Percentiles rank a stretch among this genome's conserved stretches.
phyloP scores from a whole-genome alignment of 345 rosid genomes.

The Populus deltoides region DNA sequence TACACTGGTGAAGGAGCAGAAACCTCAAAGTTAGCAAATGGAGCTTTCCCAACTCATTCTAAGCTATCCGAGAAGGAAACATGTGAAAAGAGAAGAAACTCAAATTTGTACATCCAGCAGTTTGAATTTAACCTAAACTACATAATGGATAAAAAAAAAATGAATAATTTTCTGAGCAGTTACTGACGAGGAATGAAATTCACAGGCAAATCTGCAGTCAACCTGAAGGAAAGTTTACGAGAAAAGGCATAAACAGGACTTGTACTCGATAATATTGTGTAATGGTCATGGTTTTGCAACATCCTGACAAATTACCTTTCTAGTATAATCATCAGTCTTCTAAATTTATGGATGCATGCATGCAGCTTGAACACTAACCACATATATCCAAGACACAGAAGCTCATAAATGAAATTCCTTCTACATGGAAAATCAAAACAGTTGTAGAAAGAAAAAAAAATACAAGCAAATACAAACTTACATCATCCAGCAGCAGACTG shows the following conservation, averaged over 20 bases:
- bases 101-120: neutral
- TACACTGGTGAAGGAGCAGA: neutral
- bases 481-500: slow-evolving; percentile 99
- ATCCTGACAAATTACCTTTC: neutral
- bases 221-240: neutral
- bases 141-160: neutral
- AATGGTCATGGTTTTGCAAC: neutral
- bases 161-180: neutral
- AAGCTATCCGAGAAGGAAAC: neutral
- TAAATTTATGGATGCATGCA: neutral
- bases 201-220: neutral
- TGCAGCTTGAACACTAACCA: neutral
- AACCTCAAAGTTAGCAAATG: neutral
- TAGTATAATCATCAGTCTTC: neutral
- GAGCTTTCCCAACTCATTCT: neutral
- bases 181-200: neutral
- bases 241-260: neutral
- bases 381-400: neutral
- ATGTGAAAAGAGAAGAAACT: neutral
- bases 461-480: slow-evolving; percentile 25
- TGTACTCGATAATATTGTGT: neutral
- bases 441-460: neutral
- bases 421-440: neutral
- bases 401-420: neutral
- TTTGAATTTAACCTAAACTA: neutral